These are phyloP conservation scores for Coemansia sp. DNA, from an alignment of 192 early-diverging fungal genomes.

Conservation along the genomic window DNA sequence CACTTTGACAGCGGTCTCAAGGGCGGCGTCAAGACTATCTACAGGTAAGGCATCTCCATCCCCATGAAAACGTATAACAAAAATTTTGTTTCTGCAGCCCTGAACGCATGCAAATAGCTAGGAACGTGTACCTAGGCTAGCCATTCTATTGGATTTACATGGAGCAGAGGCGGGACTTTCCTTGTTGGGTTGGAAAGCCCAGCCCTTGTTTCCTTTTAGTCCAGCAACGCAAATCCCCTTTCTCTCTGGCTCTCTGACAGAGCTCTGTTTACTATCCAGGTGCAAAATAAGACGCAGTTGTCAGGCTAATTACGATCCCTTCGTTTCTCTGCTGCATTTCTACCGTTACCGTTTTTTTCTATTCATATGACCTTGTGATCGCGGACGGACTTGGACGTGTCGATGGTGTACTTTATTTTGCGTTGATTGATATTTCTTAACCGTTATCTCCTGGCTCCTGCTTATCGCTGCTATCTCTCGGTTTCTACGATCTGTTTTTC, in stretches of 20 bases:
- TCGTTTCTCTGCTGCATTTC: not conserved
- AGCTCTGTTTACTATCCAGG: not conserved
- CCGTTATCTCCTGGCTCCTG: not conserved
- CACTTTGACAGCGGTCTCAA: conserved; percentile 92
- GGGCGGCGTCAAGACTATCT: conserved; percentile 93
- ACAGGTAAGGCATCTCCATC: conserved; percentile 65
- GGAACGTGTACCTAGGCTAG: not conserved
- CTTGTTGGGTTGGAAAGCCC: not conserved
- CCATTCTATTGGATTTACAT: conserved; percentile 13
- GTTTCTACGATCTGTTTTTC: conserved; percentile 4
- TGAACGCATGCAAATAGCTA: not conserved
- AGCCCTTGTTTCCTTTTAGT: conserved; percentile 3
- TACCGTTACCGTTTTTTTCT: not conserved
- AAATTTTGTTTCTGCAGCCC: not conserved
- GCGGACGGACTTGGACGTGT: not conserved
- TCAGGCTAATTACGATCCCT: conserved; percentile 5
- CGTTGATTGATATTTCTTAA: not conserved
- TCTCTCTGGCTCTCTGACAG: not conserved
- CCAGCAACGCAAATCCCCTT: not conserved
- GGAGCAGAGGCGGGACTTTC: conserved; percentile 9
- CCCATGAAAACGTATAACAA: not conserved
- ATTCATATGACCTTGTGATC: not conserved
- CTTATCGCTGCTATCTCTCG: conserved; percentile 6
- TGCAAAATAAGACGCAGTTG: not conserved
- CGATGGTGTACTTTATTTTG: no score